Conservation (phyloP, 345 rosid genomes). For the Hibiscus syriacus region DNA sequence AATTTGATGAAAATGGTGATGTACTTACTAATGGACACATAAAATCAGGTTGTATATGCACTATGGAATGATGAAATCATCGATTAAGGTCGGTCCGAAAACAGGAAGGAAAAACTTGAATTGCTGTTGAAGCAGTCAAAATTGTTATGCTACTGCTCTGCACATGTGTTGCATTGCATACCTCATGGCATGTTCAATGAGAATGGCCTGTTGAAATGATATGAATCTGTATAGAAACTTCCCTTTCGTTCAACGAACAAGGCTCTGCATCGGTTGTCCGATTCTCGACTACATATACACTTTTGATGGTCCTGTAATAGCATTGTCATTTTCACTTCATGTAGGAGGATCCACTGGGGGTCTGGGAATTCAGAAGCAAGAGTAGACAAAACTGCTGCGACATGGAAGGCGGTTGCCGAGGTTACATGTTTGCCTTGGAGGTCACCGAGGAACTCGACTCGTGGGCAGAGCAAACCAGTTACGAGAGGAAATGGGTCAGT, state of each 20-base stretch:
- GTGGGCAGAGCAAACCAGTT: constrained; percentile 37
- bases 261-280: too few species aligned
- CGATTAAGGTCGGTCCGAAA: not conserved
- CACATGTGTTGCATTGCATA: not conserved
- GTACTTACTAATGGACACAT: not conserved
- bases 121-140: not conserved
- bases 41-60: not conserved
- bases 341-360: constrained; percentile 35
- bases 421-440: constrained; percentile 62
- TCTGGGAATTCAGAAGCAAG: constrained; percentile 59
- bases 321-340: not conserved
- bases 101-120: not conserved
- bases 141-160: not conserved
- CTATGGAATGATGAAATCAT: not conserved
- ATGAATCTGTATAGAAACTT: not conserved
- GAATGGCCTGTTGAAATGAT: not conserved
- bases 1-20: not conserved
- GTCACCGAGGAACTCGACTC: constrained; percentile 37
- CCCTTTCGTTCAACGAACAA: not conserved
- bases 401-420: constrained; percentile 51
- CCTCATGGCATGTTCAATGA: not conserved
- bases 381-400: constrained; percentile 30
- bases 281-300: too few species aligned
- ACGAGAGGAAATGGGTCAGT: constrained; percentile 41
- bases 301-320: too few species aligned